Evolutionary conservation across 331 rosid genomes (phyloP).

Genomic region (Malus hybrid): DNA sequence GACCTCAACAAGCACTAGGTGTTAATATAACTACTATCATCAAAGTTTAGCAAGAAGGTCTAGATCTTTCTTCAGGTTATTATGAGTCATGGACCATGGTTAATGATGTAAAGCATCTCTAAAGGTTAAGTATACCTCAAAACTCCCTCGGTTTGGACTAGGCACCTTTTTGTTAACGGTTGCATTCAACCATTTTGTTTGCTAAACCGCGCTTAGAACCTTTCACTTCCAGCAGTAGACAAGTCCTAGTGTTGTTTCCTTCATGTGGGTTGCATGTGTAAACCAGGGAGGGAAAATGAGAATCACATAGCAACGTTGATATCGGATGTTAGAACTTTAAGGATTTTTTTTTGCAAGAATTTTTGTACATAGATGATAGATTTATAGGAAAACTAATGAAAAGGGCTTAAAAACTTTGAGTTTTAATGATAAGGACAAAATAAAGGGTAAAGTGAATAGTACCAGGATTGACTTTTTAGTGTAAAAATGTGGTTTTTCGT

Average conservation of each 20-base stretch:
- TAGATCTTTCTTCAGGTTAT: background rate
- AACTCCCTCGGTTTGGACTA: too few species aligned
- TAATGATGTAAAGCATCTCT: too few species aligned
- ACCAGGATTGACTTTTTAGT: too few species aligned
- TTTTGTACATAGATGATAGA: too few species aligned
- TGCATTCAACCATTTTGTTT: background rate
- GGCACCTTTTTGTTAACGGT: too few species aligned
- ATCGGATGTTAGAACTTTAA: background rate
- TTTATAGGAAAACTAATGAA: too few species aligned
- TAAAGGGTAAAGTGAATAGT: too few species aligned
- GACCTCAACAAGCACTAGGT: background rate
- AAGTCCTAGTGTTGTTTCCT: background rate
- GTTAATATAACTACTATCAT: background rate
- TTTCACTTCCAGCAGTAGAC: background rate
- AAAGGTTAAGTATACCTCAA: too few species aligned
- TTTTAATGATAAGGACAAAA: too few species aligned
- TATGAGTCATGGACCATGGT: background rate
- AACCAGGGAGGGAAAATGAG: background rate
- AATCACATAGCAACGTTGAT: background rate
- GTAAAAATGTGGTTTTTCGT: too few species aligned
- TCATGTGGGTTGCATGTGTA: background rate
- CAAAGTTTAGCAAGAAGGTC: background rate
- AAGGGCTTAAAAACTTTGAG: too few species aligned
- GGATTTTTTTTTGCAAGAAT: background rate
- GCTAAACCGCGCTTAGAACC: background rate